phyloP scores from a whole-genome alignment of 257 asterid species.

The Solanum clarkiae region DNA sequence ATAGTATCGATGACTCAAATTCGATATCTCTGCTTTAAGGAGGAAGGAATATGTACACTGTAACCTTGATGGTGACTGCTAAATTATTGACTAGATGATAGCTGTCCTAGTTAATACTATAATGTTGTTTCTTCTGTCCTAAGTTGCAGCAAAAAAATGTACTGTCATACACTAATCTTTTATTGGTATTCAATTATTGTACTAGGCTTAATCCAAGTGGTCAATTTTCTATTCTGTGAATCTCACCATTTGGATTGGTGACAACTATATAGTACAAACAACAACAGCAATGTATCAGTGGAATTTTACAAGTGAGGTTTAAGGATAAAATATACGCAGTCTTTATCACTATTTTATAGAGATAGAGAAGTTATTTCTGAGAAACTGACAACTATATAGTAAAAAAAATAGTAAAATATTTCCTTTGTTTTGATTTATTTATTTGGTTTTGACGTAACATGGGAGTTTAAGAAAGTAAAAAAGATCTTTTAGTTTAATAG shows the following conservation, averaged over 20 bases:
- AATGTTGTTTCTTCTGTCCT: not conserved
- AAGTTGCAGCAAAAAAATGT: not conserved
- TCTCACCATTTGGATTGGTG: not conserved
- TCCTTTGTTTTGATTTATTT: not conserved
- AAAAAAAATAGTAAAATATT: too few relatives aligned
- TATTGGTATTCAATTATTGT: not conserved
- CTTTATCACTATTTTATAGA: too few relatives aligned
- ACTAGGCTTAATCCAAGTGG: not conserved
- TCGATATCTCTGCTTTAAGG: fast-evolving
- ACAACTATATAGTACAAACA: not conserved
- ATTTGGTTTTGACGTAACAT: too few relatives aligned
- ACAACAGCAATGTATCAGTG: too few relatives aligned
- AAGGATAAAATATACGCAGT: too few relatives aligned
- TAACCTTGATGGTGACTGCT: not conserved
- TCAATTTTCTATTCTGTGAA: not conserved
- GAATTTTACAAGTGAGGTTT: too few relatives aligned
- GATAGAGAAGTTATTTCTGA: too few relatives aligned
- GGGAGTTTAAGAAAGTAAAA: not conserved
- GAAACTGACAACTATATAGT: too few relatives aligned
- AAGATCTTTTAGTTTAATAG: fast-evolving
- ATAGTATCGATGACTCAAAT: fast-evolving
- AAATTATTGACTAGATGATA: not conserved
- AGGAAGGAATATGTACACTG: not conserved
- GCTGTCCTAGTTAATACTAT: not conserved
- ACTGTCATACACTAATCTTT: not conserved